Evolutionary conservation across 1,284 basidiomycete genomes (phyloP).

Genomic region (Ceratobasidium papillatum): DNA sequence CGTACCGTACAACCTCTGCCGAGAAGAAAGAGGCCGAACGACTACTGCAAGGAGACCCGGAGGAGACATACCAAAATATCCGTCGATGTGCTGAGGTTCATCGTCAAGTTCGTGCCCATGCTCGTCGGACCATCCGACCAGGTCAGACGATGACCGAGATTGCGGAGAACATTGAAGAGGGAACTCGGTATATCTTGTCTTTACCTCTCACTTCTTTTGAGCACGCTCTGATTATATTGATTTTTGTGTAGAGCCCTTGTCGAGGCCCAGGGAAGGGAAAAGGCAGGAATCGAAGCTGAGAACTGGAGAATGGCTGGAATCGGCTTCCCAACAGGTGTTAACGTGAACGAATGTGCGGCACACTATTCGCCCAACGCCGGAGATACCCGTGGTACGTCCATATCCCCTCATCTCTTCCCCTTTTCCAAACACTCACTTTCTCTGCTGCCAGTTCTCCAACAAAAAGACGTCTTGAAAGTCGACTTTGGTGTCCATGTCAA

Average conservation of each 20-base stretch:
- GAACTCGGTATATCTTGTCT: constrained; percentile 61
- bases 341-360: constrained; percentile 93
- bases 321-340: constrained; percentile 97
- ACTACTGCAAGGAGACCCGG: constrained; percentile 78
- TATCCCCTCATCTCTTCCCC: background rate
- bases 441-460: constrained; percentile 69
- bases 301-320: constrained; percentile 63
- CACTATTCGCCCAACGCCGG: constrained; percentile 98
- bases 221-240: background rate
- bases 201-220: background rate
- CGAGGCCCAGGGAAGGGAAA: constrained; percentile 69
- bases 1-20: constrained; percentile 87
- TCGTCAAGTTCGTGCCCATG: constrained; percentile 86
- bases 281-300: constrained; percentile 67
- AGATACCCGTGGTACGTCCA: constrained; percentile 75
- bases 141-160: constrained; percentile 97
- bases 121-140: constrained; percentile 84
- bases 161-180: constrained; percentile 92
- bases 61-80: constrained; percentile 86
- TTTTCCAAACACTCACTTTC: background rate
- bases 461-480: constrained; percentile 92
- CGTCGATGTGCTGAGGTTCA: constrained; percentile 96
- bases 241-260: constrained; percentile 66
- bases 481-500: constrained; percentile 98
- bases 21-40: constrained; percentile 89